phyloP scores from a whole-genome alignment of 257 asterid genomes.

The Salvia splendens region DNA sequence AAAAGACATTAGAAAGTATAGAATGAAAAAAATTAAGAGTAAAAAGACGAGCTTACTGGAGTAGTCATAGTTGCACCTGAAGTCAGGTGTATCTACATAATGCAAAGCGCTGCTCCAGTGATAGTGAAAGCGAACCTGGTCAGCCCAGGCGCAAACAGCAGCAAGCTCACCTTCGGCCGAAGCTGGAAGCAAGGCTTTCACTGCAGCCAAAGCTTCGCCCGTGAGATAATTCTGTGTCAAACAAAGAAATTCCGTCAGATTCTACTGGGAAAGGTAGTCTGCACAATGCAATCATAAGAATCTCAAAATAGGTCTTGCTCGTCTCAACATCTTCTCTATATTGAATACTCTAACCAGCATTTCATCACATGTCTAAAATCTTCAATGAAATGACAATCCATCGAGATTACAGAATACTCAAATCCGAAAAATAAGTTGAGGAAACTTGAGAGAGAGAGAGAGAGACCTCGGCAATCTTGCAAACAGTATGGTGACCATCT shows the following conservation, averaged over 20 bases:
- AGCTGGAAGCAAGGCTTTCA: slow-evolving; percentile 78
- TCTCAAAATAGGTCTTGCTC: background rate
- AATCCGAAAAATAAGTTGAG: background rate
- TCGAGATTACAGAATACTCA: slow-evolving; percentile 21
- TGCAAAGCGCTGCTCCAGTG: slow-evolving; percentile 85
- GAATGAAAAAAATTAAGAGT: background rate
- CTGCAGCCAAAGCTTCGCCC: slow-evolving; percentile 61
- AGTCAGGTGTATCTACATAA: slow-evolving; percentile 90
- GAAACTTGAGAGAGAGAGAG: background rate
- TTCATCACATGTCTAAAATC: background rate
- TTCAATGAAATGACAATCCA: background rate
- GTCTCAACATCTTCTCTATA: slow-evolving; percentile 7
- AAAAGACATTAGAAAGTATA: slow-evolving; percentile 2
- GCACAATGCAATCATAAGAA: background rate
- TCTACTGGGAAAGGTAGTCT: background rate
- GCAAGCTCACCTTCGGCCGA: slow-evolving; percentile 90
- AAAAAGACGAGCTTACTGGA: slow-evolving; percentile 72
- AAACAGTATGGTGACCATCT: slow-evolving; percentile 73
- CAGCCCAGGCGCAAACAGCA: slow-evolving; percentile 86
- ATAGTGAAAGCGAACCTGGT: slow-evolving; percentile 64
- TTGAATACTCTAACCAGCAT: background rate
- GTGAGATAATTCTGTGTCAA: slow-evolving; percentile 63
- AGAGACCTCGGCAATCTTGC: slow-evolving; percentile 86
- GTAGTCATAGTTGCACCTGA: slow-evolving; percentile 77
- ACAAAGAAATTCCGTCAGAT: slow-evolving; percentile 30